Percentiles rank a stretch among this genome's conserved stretches.
Conservation (phyloP, 73 alveolate genomes). For the Diophrys appendiculata region DNA sequence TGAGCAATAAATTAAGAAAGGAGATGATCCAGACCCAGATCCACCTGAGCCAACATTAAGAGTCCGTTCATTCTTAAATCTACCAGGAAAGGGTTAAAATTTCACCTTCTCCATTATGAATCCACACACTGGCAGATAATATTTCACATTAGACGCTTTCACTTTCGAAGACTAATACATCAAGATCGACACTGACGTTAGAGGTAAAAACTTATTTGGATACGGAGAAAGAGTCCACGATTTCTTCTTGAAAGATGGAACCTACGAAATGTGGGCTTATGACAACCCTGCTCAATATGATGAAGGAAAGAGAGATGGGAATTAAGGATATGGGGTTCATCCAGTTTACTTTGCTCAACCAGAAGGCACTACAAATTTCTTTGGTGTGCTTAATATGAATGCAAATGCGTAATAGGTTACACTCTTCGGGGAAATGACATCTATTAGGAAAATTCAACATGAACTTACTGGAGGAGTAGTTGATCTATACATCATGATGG, state of each 20-base stretch:
- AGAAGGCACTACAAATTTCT: slow-evolving; percentile 27
- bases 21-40: no score
- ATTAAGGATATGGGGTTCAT: slow-evolving; percentile 65
- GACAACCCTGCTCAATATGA: slow-evolving; percentile 68
- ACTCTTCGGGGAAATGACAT: slow-evolving; percentile 18
- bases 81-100: background rate
- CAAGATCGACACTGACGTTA: slow-evolving; percentile 1
- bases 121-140: no score
- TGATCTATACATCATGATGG: slow-evolving; percentile 55
- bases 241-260: slow-evolving; percentile 11
- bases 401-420: slow-evolving; percentile 40
- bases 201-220: slow-evolving; percentile 15
- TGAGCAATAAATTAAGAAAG: no score
- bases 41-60: slow-evolving; percentile 3
- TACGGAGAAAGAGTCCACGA: slow-evolving; percentile 27
- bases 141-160: no score
- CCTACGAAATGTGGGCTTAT: slow-evolving; percentile 41
- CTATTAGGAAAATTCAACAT: slow-evolving; percentile 34
- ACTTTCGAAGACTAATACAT: slow-evolving; percentile 4
- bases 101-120: no score
- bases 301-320: slow-evolving; percentile 58
- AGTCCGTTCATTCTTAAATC: background rate
- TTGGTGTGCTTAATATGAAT: slow-evolving; percentile 50
- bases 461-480: slow-evolving; percentile 58
- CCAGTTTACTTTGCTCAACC: slow-evolving; percentile 53